phyloP scores from a whole-genome alignment of 495 filamentous ascomycete genomes.

The Baudoinia panamericana region DNA sequence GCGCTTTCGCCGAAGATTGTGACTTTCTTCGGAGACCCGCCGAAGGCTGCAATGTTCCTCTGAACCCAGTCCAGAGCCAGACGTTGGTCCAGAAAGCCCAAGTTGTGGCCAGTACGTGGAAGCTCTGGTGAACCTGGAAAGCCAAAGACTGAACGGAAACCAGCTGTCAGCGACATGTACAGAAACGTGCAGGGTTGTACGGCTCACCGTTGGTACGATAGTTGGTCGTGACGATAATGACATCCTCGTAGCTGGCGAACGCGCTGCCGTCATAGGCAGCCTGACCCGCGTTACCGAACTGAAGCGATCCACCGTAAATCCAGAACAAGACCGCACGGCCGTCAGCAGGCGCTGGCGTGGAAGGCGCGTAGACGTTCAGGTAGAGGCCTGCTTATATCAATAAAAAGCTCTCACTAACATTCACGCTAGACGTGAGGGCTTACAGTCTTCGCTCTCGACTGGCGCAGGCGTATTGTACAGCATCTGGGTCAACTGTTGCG shows the following conservation, averaged over 20 bases:
- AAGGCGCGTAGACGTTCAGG: constrained; percentile 29
- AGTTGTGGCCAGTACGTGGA: constrained; percentile 13
- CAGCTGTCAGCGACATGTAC: too few species aligned
- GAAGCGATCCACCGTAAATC: constrained; percentile 24
- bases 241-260: constrained; percentile 23
- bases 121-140: constrained; percentile 21
- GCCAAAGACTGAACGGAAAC: constrained; percentile 25
- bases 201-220: constrained; percentile 23
- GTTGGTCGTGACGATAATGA: constrained; percentile 22
- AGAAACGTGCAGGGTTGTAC: too few species aligned
- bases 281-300: constrained; percentile 25
- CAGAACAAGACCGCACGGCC: constrained; percentile 26
- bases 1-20: constrained; percentile 24
- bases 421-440: neutral
- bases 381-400: constrained; percentile 16
- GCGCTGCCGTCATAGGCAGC: constrained; percentile 17
- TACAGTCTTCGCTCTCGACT: constrained; percentile 31
- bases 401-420: neutral
- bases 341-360: constrained; percentile 16
- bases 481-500: constrained; percentile 21
- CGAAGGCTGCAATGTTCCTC: constrained; percentile 23
- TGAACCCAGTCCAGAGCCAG: constrained; percentile 24
- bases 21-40: constrained; percentile 23
- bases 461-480: constrained; percentile 26
- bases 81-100: constrained; percentile 26